Base-by-base conservation (phyloP, 2,329 filamentous ascomycete genomes). In the Nemania serpens region DNA sequence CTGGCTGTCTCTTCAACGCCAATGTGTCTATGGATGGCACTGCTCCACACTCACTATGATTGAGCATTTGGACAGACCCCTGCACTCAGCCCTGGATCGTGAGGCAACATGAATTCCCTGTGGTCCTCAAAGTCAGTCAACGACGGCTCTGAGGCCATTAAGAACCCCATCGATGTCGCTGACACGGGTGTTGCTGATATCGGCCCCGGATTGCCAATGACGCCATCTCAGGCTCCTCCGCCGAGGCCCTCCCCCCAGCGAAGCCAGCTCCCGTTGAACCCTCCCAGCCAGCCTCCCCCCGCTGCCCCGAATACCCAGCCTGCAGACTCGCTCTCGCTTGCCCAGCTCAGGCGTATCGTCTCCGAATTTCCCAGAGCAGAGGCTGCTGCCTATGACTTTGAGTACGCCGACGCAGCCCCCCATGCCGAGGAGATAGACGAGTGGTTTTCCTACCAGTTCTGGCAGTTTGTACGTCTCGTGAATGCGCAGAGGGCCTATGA, bases 371-470 rank as follows among this genome's bases (percentile, higher is more conserved):
- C 89, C 15, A 86, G 85, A 65, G 73, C 82, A 53, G 90, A 93
- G 66, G 84, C 89, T 51, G 81, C 84, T 45, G 86, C 87, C 11
- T 99, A 99, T 79, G 93, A 95, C 62, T 99, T 97, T 74, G 85
- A 85, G 65, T 94, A 94, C 77, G 79, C 84, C 25, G 90, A 94
- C 75, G 84, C 84, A 58, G 88, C 88, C 20, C 80, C 86, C 0
- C 89, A 96, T 69, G 87, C 91, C 17, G 91, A 95, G 65, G 95
- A 99, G 79, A 82, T 99, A 49, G 92, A 98, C 73, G 95, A 99
- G 78, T 99, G 95, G 95, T 99, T 99, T 76, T 88, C 89, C 55
- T 97, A 98, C 76, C 90, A 90, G 69, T 88, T 92, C 64, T 90
- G 91, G 76, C 93, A 98, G 73, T 91, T 91, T 77, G 84, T 89